Conservation (phyloP, 2,329 filamentous ascomycete species). For the Plenodomus lindquistii region DNA sequence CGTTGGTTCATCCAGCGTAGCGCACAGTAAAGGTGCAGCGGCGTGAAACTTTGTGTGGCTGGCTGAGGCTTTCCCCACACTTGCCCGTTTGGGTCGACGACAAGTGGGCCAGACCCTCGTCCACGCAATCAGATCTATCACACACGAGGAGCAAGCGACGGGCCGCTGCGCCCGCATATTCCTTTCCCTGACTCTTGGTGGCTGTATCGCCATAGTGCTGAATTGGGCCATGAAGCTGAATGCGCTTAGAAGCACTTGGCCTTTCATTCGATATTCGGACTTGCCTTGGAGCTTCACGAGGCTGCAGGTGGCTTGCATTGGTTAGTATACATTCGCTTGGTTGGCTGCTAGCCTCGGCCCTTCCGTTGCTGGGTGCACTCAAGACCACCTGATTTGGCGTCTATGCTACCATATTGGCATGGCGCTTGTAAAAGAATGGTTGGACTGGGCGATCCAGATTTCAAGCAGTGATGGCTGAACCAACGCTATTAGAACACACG, state of each 20-base stretch:
- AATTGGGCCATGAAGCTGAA: background rate
- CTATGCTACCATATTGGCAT: background rate
- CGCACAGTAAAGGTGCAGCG: background rate
- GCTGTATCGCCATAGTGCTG: background rate
- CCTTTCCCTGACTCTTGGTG: background rate
- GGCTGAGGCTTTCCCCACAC: background rate
- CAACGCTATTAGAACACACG: background rate
- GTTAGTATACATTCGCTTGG: background rate
- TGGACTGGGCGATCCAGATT: background rate
- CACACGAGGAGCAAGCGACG: background rate
- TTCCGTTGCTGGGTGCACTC: background rate
- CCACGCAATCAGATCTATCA: background rate
- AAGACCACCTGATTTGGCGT: background rate
- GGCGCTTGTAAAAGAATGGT: background rate
- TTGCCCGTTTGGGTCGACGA: background rate
- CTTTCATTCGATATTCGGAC: background rate
- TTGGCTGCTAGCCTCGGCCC: background rate
- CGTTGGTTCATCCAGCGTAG: background rate
- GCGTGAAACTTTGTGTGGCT: background rate
- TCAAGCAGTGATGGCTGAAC: background rate
- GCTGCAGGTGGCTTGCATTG: constrained; percentile 1
- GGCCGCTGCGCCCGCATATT: background rate
- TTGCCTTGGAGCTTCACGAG: background rate
- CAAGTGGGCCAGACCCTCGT: background rate
- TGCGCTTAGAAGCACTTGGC: background rate